Conservation (phyloP, 768 basidiomycete species). For the Boletus rex-veris region DNA sequence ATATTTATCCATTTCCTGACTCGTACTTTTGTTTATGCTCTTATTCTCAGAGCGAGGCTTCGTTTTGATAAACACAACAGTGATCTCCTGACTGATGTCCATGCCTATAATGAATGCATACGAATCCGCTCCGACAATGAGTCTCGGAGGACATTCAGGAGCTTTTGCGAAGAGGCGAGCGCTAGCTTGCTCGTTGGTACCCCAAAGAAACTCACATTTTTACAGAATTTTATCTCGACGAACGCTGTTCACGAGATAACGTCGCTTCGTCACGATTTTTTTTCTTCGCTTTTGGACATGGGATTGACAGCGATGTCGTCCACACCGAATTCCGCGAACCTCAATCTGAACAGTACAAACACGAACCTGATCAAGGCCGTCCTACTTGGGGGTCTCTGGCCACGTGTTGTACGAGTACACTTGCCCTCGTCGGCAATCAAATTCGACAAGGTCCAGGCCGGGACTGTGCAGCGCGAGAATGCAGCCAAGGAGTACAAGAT, state of each 20-base stretch:
- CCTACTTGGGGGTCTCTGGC: constrained; percentile 85
- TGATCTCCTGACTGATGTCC: constrained; percentile 79
- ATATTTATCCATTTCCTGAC: neutral
- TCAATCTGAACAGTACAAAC: constrained; percentile 65
- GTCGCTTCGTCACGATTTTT: constrained; percentile 73
- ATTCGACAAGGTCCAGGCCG: constrained; percentile 82
- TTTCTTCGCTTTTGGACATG: constrained; percentile 61
- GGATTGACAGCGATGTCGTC: constrained; percentile 60
- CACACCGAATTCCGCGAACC: constrained; percentile 41
- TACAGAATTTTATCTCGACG: constrained; percentile 78
- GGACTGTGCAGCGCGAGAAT: constrained; percentile 81
- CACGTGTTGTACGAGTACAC: constrained; percentile 72
- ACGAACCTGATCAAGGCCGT: constrained; percentile 79
- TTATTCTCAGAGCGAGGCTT: constrained; percentile 56
- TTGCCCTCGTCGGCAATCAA: constrained; percentile 72
- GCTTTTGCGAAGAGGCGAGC: constrained; percentile 70
- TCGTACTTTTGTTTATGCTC: neutral
- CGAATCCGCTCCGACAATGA: constrained; percentile 50
- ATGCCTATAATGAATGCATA: constrained; percentile 67
- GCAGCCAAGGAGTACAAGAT: constrained; percentile 81
- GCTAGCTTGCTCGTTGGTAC: neutral
- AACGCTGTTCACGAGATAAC: constrained; percentile 75
- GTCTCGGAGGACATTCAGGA: constrained; percentile 41
- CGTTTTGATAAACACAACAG: constrained; percentile 70
- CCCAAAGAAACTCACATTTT: neutral